These are phyloP conservation scores for Leucaena leucocephala DNA, from an alignment of 306 rosid species.

Conservation along the genomic window DNA sequence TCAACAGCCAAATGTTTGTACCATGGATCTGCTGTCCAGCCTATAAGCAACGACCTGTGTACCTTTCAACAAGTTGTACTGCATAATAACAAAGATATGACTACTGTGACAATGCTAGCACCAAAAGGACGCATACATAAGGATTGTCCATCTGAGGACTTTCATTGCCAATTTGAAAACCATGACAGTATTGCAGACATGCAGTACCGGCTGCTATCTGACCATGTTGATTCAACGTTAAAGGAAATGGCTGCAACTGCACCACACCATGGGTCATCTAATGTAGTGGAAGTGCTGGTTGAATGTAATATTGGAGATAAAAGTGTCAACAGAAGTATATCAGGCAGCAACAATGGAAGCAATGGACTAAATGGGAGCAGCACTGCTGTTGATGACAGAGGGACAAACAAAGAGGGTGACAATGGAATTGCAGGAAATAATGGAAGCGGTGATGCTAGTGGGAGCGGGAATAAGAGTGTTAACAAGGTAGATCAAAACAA, in stretches of 20 bases:
- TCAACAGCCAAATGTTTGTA: constrained; percentile 51
- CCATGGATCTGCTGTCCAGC: constrained; percentile 60
- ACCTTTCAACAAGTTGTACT: constrained; percentile 45
- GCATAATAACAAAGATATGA: constrained; percentile 41
- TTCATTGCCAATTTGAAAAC: constrained; percentile 47
- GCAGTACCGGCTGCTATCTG: constrained; percentile 42
- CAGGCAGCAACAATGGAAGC: constrained; percentile 78
- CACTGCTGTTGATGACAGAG: constrained; percentile 51
- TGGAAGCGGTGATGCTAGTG: constrained; percentile 68
- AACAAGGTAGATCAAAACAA: constrained; percentile 55
- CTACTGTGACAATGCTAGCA: constrained; percentile 39
- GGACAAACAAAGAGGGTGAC: constrained; percentile 59
- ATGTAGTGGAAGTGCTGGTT: constrained; percentile 50
- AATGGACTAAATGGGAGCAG: constrained; percentile 71
- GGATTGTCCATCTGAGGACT: constrained; percentile 49
- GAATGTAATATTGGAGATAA: constrained; percentile 60
- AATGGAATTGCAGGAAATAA: constrained; percentile 51
- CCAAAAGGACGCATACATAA: constrained; percentile 46
- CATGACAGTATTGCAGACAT: constrained; percentile 41
- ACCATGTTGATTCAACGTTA: constrained; percentile 49
- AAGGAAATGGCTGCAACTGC: constrained; percentile 61
- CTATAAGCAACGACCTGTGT: constrained; percentile 45
- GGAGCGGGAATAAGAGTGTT: constrained; percentile 37
- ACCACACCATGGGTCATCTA: constrained; percentile 69
- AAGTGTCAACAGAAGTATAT: constrained; percentile 64